Conservation (phyloP, 371 early-diverging fungal genomes). For the Neoconidiobolus thromboides region DNA sequence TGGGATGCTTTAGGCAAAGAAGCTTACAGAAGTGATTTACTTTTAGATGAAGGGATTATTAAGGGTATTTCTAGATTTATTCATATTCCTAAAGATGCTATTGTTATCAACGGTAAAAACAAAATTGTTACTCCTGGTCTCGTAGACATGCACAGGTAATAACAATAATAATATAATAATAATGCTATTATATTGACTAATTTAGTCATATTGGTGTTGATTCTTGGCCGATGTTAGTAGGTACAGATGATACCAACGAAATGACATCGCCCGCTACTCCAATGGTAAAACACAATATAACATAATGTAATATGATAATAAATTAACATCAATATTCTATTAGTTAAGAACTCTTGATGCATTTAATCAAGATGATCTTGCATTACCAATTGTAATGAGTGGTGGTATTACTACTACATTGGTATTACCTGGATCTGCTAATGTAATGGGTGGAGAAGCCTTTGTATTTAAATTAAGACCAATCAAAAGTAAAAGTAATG, state of each 20-base stretch:
- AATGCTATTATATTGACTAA: background rate
- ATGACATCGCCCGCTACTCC: slow-evolving; percentile 40
- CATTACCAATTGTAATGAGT: slow-evolving; percentile 39
- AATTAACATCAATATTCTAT: background rate
- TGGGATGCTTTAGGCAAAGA: slow-evolving; percentile 26
- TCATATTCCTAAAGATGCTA: slow-evolving; percentile 13
- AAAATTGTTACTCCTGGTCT: slow-evolving; percentile 61
- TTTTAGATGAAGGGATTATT: slow-evolving; percentile 35
- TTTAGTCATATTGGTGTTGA: slow-evolving; percentile 36
- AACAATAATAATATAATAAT: background rate
- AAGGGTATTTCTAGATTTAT: slow-evolving; percentile 17
- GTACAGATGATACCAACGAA: slow-evolving; percentile 45
- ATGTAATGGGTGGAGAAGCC: slow-evolving; percentile 67
- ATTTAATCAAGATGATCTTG: slow-evolving; percentile 38
- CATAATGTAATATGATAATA: background rate
- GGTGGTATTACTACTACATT: slow-evolving; percentile 66
- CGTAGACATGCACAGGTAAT: slow-evolving; percentile 60
- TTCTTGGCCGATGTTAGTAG: slow-evolving; percentile 32
- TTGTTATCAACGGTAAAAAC: slow-evolving; percentile 38
- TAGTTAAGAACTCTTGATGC: slow-evolving; percentile 33
- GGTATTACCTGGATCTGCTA: slow-evolving; percentile 57
- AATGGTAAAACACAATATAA: slow-evolving; percentile 12
- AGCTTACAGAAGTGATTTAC: slow-evolving; percentile 22
- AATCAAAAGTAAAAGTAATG: slow-evolving; percentile 28
- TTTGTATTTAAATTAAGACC: slow-evolving; percentile 41